phyloP scores from a whole-genome alignment of 164 flowering plant species.

The Sextonia rubra region DNA sequence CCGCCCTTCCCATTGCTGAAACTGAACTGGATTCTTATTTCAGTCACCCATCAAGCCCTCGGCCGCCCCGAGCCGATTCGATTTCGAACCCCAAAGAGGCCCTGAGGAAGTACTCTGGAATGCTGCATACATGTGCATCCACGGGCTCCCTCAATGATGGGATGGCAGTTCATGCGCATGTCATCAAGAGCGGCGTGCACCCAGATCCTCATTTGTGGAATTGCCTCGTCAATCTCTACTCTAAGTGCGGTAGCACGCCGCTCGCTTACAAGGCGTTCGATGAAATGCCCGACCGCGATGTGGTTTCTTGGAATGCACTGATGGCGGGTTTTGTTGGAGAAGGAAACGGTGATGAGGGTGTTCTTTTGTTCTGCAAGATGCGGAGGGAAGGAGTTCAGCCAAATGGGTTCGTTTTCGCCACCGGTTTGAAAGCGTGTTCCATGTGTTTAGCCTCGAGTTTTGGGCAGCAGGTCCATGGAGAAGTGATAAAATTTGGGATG shows the following conservation, averaged over 20 bases:
- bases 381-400: constrained; percentile 32
- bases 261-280: constrained; percentile 26
- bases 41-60: not conserved
- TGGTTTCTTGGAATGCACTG: constrained; percentile 46
- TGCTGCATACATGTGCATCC: constrained; percentile 24
- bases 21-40: not conserved
- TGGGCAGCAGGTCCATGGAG: constrained; percentile 49
- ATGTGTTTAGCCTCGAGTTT: constrained; percentile 28
- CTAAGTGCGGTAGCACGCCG: constrained; percentile 26
- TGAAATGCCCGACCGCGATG: constrained; percentile 37
- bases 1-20: not conserved
- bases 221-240: constrained; percentile 43
- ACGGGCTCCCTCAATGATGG: constrained; percentile 23
- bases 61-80: not conserved
- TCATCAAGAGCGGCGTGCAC: constrained; percentile 25
- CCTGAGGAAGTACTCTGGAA: constrained; percentile 25
- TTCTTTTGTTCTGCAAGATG: constrained; percentile 37
- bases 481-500: constrained; percentile 36
- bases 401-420: constrained; percentile 41
- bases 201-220: constrained; percentile 49
- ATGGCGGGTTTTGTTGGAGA: constrained; percentile 36
- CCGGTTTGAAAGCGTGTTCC: constrained; percentile 47
- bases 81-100: not conserved
- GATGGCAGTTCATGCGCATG: constrained; percentile 35
- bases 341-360: constrained; percentile 31